Evolutionary conservation across 176 grass and related monocot species (phyloP).

Genomic region (Pontederia crassipes): DNA sequence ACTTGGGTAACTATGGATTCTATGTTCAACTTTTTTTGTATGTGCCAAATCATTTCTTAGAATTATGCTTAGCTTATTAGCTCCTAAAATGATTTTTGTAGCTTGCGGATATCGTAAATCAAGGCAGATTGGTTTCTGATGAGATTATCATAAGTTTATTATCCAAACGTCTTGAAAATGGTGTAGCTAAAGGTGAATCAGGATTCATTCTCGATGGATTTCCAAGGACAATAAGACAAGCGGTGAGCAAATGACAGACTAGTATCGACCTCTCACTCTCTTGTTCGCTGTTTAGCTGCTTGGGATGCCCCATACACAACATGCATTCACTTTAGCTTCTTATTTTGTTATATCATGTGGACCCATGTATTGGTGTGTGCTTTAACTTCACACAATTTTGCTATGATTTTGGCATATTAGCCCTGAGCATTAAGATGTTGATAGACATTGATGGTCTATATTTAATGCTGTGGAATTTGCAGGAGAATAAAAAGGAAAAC

Average conservation of each 20-base stretch:
- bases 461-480: neutral
- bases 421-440: neutral
- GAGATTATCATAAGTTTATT: slow-evolving; percentile 89
- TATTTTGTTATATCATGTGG: neutral
- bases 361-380: neutral
- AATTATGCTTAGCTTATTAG: neutral
- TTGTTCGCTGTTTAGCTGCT: neutral
- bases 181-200: slow-evolving; percentile 69
- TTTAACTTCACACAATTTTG: neutral
- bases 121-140: slow-evolving; percentile 81
- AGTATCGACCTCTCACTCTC: neutral
- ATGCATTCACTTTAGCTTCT: neutral
- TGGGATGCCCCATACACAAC: neutral
- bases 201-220: slow-evolving; percentile 98
- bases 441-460: neutral
- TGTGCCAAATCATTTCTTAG: neutral
- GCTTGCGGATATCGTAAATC: slow-evolving; percentile 81
- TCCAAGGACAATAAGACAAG: slow-evolving; percentile 87
- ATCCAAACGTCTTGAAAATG: slow-evolving; percentile 61
- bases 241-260: slow-evolving; percentile 30
- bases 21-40: too few species aligned
- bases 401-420: neutral
- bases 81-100: slow-evolving; percentile 18
- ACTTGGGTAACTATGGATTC: too few species aligned
- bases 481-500: neutral